Evolutionary conservation across 768 basidiomycete genomes (phyloP).

Genomic region (Pholiota conissans): DNA sequence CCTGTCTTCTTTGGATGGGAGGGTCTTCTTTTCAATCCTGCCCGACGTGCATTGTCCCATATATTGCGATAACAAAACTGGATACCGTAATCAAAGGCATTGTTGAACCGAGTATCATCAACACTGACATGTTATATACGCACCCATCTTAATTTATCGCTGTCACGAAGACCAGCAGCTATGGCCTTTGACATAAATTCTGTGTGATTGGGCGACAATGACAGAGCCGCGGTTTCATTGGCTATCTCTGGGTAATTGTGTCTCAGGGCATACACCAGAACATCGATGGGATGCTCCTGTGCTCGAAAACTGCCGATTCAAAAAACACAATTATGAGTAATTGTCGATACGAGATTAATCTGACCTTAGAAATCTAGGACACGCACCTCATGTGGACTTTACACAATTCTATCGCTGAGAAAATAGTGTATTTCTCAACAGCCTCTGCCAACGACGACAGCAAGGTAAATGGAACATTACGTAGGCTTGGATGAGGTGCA

Average conservation of each 20-base stretch:
- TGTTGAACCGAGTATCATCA: not conserved
- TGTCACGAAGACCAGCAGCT: not conserved
- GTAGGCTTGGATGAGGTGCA: constrained; percentile 6
- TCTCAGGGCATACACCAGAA: constrained; percentile 11
- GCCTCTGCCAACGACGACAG: constrained; percentile 13
- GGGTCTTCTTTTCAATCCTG: no score
- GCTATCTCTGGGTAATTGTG: constrained; percentile 13
- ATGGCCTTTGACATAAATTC: not conserved
- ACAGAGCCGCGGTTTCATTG: constrained; percentile 7
- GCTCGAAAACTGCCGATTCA: not conserved
- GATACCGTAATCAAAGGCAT: not conserved
- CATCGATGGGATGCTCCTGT: constrained; percentile 2
- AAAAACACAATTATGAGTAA: not conserved
- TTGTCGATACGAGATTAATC: constrained; percentile 1
- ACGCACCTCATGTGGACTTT: constrained; percentile 12
- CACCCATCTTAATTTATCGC: not conserved
- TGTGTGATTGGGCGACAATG: not conserved
- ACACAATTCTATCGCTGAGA: constrained; percentile 14
- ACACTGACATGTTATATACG: not conserved
- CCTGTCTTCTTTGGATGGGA: not conserved
- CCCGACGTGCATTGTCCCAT: no score
- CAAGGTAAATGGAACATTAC: not conserved
- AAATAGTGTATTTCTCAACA: constrained; percentile 17
- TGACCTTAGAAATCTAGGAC: no score
- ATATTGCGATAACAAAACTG: constrained; percentile 3